Conservation (phyloP, 192 early-diverging fungal genomes). For the Coemansia sp. region DNA sequence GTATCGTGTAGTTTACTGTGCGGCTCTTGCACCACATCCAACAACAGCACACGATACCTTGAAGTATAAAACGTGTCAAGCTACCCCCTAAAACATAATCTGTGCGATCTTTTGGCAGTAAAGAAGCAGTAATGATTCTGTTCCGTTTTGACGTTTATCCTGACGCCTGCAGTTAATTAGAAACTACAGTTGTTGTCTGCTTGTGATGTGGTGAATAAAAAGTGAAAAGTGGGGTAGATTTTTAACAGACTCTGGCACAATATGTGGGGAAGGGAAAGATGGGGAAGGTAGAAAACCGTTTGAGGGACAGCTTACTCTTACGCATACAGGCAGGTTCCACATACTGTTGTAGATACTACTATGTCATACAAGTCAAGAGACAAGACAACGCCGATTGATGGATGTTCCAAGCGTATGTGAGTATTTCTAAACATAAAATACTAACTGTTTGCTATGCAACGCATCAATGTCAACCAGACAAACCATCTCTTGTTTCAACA, state of each 20-base stretch:
- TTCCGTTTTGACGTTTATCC: neutral
- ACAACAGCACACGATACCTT: neutral
- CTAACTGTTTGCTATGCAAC: neutral
- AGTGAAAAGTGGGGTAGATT: neutral
- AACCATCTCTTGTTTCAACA: conserved; percentile 8
- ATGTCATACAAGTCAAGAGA: conserved; percentile 24
- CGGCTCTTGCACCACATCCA: neutral
- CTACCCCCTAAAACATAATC: neutral
- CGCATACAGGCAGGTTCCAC: conserved; percentile 12
- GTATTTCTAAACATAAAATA: conserved; percentile 4
- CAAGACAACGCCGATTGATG: conserved; percentile 10
- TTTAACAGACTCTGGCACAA: neutral
- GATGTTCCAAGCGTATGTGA: conserved; percentile 20
- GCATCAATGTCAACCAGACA: neutral
- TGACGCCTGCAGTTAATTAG: no score
- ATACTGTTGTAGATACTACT: conserved; percentile 31
- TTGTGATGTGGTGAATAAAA: neutral
- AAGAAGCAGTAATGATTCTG: neutral
- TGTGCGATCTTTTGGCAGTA: conserved; percentile 10
- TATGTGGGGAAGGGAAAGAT: neutral
- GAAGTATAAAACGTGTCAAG: neutral
- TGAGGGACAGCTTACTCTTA: neutral
- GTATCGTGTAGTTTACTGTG: neutral
- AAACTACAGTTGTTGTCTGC: neutral
- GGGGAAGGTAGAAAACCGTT: neutral